Base-by-base conservation (phyloP, 768 basidiomycete genomes). In the Russula sp. region DNA sequence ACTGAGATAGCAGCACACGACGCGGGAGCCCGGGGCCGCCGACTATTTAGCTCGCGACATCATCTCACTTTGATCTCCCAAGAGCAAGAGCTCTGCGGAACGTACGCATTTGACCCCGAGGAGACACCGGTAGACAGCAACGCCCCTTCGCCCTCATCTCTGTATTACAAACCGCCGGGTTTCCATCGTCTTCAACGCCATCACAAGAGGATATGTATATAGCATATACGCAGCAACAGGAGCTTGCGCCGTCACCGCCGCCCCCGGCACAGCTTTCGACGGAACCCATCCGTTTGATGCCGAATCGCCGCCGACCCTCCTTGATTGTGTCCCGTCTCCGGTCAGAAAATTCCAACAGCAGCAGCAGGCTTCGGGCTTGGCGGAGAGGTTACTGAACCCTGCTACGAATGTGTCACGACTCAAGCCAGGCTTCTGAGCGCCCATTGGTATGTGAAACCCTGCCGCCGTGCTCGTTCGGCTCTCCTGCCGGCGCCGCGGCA, bases 11-110 rank as follows among this genome's bases (percentile, higher is more conserved):
- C 26, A 2, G 59, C 68, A 0, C 63, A 53, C 13, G 62, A 64
- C 10, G 30, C 51, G 18, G 62, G 57, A 6, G 44, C 34, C 4
- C 66, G 61, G n/a, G 53, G 49, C 22, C 51, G 60, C 49, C 40
- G 59, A n/a, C 2, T 64, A n/a, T 62, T 55, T 48, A 8, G 9
- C 54, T 58, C 66, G 30, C 63, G 57, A 36, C 58, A 60, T 38
- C 61, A 62, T 14, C 57, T 62, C 46, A 60, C 57, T n/a, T 55
- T 49, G 10, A 58, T 61, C 14, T 67, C 65, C 10, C 65, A 68
- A n/a, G 68, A 69, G 32, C 67, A 69, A 22, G 68, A 69, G n/a
- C 26, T 61, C 1, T 67, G 57, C 34, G 65, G 67, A 13, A 67
- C 61, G 11, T 69, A 68, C 11, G 61, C 57, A 16, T 69, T 64